These are phyloP conservation scores for Serendipita vermifera DNA, from an alignment of 768 basidiomycete genomes.

Conservation along the genomic window DNA sequence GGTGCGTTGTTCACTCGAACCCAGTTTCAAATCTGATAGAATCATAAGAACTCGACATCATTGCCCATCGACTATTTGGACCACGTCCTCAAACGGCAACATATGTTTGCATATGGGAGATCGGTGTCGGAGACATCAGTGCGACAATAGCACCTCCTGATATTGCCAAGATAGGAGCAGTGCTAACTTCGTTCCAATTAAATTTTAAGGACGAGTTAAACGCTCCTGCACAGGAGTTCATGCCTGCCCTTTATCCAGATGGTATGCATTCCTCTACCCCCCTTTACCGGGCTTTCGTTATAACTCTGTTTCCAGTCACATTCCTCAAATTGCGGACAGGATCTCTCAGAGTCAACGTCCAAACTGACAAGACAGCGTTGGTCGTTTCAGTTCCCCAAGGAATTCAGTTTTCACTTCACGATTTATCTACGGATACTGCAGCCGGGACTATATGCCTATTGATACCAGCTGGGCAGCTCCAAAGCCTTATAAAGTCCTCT, in stretches of 20 bases:
- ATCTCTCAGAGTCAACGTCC: conserved; percentile 43
- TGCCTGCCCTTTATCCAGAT: conserved; percentile 58
- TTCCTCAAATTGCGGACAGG: conserved; percentile 59
- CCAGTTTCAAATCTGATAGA: conserved; percentile 4
- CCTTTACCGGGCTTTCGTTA: conserved; percentile 9
- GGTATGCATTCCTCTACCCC: conserved; percentile 32
- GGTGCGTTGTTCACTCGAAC: conserved; percentile 23
- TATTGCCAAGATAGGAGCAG: conserved; percentile 37
- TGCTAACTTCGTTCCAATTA: conserved; percentile 43
- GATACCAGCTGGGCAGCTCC: conserved; percentile 11
- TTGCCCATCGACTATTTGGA: conserved; percentile 79
- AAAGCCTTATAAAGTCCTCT: conserved; percentile 9
- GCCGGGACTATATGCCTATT: not conserved
- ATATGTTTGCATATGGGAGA: conserved; percentile 91
- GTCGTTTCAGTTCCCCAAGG: conserved; percentile 46
- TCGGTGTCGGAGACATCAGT: conserved; percentile 53
- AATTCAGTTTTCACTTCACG: conserved; percentile 55
- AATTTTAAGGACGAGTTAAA: conserved; percentile 70
- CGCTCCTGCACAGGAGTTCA: conserved; percentile 59
- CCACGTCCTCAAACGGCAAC: conserved; percentile 71
- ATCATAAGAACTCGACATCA: conserved; percentile 56
- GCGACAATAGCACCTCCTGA: conserved; percentile 43
- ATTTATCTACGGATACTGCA: conserved; percentile 49
- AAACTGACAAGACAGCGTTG: conserved; percentile 39
- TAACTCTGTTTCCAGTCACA: conserved; percentile 43